A percentile compares a stretch with the other conserved stretches of the same genome.
These are phyloP conservation scores for Fusarium longipes DNA, from an alignment of 2,329 filamentous ascomycete species.

Conservation along the genomic window DNA sequence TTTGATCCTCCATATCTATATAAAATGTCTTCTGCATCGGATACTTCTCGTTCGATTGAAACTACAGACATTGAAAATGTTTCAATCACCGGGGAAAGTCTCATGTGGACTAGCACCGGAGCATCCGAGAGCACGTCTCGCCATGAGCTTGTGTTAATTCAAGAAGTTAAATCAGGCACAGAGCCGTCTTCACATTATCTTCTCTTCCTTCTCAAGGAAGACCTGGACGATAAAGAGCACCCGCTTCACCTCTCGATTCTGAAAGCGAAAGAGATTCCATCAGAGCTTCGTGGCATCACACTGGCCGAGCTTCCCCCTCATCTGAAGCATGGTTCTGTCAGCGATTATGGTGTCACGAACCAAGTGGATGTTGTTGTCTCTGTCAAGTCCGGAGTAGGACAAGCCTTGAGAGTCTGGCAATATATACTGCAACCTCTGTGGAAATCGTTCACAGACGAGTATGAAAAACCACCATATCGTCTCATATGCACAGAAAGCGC, in stretches of 20 bases:
- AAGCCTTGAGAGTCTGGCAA: conserved; percentile 67
- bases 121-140: conserved; percentile 26
- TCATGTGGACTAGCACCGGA: conserved; percentile 46
- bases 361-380: conserved; percentile 75
- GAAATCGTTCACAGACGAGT: conserved; percentile 49
- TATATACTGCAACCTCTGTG: conserved; percentile 68
- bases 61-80: conserved; percentile 32
- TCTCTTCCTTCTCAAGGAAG: conserved; percentile 57
- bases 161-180: conserved; percentile 15
- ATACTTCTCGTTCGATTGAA: background rate
- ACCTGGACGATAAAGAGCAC: conserved; percentile 39
- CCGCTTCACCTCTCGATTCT: conserved; percentile 48
- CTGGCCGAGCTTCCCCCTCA: conserved; percentile 55
- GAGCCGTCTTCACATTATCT: conserved; percentile 33
- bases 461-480: conserved; percentile 10
- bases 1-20: background rate
- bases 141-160: conserved; percentile 48
- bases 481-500: conserved; percentile 72
- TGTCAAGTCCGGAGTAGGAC: conserved; percentile 70
- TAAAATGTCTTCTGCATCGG: conserved; percentile 22
- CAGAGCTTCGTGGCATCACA: conserved; percentile 52
- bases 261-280: conserved; percentile 50
- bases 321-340: conserved; percentile 40
- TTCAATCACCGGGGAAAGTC: conserved; percentile 36
- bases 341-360: conserved; percentile 37